Evolutionary conservation across 1,284 basidiomycete genomes (phyloP).

Genomic region (Melampsora americana): DNA sequence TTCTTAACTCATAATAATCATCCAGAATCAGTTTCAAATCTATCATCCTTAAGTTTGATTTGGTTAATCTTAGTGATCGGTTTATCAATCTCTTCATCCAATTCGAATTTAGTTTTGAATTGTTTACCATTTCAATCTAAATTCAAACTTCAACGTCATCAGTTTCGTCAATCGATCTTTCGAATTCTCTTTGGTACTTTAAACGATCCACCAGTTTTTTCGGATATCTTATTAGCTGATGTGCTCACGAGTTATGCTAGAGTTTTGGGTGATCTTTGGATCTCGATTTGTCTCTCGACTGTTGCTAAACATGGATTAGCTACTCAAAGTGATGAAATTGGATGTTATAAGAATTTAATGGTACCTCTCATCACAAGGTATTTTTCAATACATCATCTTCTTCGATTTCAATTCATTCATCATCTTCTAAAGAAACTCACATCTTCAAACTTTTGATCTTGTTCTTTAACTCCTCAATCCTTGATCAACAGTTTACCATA

Average conservation of each 20-base stretch:
- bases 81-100: background rate
- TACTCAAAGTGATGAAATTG: background rate
- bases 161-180: background rate
- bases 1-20: background rate
- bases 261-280: constrained; percentile 90
- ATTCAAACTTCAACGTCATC: background rate
- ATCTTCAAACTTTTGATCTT: constrained; percentile 39
- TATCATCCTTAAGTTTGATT: background rate
- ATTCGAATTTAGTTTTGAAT: background rate
- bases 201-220: constrained; percentile 68
- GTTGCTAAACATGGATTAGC: constrained; percentile 48
- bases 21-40: background rate
- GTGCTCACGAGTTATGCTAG: constrained; percentile 94
- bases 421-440: background rate
- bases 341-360: constrained; percentile 20
- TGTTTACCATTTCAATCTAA: background rate
- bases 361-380: constrained; percentile 21
- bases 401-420: background rate
- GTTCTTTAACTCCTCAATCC: constrained; percentile 39
- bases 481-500: constrained; percentile 71
- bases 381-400: background rate
- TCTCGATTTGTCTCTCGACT: constrained; percentile 67
- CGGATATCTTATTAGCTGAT: constrained; percentile 91
- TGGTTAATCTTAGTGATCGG: background rate
- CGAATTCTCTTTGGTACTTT: background rate